A percentile compares a stretch with the other conserved stretches of the same genome.
Evolutionary conservation across 257 asterid species (phyloP).

Genomic region (Ballota nigra): DNA sequence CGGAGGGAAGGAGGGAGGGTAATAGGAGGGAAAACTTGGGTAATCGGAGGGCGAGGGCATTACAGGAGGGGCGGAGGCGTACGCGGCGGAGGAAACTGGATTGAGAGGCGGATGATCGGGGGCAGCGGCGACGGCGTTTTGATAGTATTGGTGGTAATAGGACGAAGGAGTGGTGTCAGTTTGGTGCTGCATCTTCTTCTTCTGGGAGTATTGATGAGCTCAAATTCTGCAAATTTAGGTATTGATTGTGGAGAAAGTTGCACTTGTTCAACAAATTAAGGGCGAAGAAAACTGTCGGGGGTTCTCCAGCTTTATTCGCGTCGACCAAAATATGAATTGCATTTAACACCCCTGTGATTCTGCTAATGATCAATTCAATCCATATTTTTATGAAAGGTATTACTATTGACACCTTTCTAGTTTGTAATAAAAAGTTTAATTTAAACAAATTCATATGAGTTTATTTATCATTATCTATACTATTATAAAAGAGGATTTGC

Average conservation of each 20-base stretch:
- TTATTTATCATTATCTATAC: too few species aligned
- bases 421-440: too few species aligned
- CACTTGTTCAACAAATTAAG: constrained; percentile 4
- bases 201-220: neutral
- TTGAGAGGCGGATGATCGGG: constrained; percentile 31
- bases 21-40: constrained; percentile 29
- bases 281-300: neutral
- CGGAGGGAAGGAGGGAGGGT: constrained; percentile 36
- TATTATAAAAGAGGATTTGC: too few species aligned
- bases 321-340: neutral
- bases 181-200: constrained; percentile 32
- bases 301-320: constrained; percentile 22
- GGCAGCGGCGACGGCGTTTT: constrained; percentile 31
- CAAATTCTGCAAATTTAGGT: constrained; percentile 1
- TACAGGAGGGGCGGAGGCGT: constrained; percentile 80
- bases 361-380: neutral
- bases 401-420: too few species aligned
- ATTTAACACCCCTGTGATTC: neutral
- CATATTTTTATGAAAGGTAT: neutral
- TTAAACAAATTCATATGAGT: too few species aligned
- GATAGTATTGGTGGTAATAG: constrained; percentile 57
- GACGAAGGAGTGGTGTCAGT: constrained; percentile 42
- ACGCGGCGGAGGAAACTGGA: constrained; percentile 29
- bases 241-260: neutral
- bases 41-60: constrained; percentile 40